Evolutionary conservation across 345 rosid genomes (phyloP).

Genomic region (Eucalyptus pauciflora): DNA sequence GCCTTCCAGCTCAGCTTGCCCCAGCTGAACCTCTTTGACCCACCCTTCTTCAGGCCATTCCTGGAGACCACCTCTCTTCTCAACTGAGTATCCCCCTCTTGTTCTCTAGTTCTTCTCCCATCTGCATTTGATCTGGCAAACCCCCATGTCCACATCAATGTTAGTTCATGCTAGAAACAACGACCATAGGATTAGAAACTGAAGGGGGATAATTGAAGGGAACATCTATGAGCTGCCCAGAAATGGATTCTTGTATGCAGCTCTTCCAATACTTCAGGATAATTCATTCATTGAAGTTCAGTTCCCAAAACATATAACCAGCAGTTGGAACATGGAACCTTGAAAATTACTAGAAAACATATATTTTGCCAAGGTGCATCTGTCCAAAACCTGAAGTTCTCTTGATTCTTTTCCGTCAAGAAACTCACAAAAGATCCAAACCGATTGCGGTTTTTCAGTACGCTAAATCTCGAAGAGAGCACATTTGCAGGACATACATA

Average conservation of each 20-base stretch:
- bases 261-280: neutral
- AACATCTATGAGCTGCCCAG: neutral
- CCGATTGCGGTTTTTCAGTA: neutral
- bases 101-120: neutral
- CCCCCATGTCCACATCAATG: neutral
- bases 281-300: neutral
- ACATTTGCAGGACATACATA: neutral
- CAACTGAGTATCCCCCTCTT: slow-evolving; percentile 6
- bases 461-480: neutral
- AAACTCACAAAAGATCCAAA: neutral
- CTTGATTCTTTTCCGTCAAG: neutral
- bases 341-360: neutral
- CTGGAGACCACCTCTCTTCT: slow-evolving; percentile 11
- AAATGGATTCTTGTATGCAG: neutral
- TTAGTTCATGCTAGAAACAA: neutral
- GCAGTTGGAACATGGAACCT: neutral
- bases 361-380: neutral
- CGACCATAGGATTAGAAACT: neutral
- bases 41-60: slow-evolving; percentile 13
- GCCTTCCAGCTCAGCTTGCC: slow-evolving; percentile 38
- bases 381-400: neutral
- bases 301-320: neutral
- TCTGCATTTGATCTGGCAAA: neutral
- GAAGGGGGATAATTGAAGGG: neutral
- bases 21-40: slow-evolving; percentile 34